Percentiles rank a stretch among this genome's conserved stretches.
Evolutionary conservation across 768 basidiomycete species (phyloP).

Genomic region (Sporobolomyces roseus): DNA sequence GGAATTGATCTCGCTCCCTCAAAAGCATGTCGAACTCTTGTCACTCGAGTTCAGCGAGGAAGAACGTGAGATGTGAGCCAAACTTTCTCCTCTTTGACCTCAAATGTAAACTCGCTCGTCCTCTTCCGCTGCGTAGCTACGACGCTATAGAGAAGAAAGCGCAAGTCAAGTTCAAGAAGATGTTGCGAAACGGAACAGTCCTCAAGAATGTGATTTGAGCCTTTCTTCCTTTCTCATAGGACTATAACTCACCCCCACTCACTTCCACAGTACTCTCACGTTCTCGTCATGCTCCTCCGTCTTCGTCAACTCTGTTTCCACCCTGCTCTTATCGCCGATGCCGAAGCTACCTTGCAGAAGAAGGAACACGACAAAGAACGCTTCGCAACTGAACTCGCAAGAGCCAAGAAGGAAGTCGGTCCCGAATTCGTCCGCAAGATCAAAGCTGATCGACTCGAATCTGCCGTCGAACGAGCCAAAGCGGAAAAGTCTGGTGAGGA

Average conservation of each 20-base stretch:
- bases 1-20: slow-evolving; percentile 19
- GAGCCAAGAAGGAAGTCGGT: slow-evolving; percentile 23
- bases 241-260: background rate
- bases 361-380: slow-evolving; percentile 46
- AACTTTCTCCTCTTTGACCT: slow-evolving; percentile 43
- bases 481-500: slow-evolving; percentile 53
- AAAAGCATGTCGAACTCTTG: slow-evolving; percentile 21
- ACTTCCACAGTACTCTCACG: slow-evolving; percentile 49
- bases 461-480: slow-evolving; percentile 53
- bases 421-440: slow-evolving; percentile 19
- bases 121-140: slow-evolving; percentile 47
- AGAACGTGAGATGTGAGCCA: slow-evolving; percentile 46
- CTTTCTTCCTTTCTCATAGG: slow-evolving; percentile 21
- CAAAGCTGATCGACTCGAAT: slow-evolving; percentile 19
- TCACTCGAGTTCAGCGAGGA: slow-evolving; percentile 47
- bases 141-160: slow-evolving; percentile 44
- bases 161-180: slow-evolving; percentile 53
- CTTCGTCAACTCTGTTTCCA: slow-evolving; percentile 57
- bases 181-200: slow-evolving; percentile 62
- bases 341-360: slow-evolving; percentile 22
- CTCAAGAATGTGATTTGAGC: slow-evolving; percentile 61
- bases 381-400: slow-evolving; percentile 46
- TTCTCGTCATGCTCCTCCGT: slow-evolving; percentile 63
- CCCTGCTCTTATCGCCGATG: slow-evolving; percentile 60
- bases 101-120: background rate